Base-by-base conservation (phyloP, 192 early-diverging fungal genomes). In the Lunasporangiospora selenospora region DNA sequence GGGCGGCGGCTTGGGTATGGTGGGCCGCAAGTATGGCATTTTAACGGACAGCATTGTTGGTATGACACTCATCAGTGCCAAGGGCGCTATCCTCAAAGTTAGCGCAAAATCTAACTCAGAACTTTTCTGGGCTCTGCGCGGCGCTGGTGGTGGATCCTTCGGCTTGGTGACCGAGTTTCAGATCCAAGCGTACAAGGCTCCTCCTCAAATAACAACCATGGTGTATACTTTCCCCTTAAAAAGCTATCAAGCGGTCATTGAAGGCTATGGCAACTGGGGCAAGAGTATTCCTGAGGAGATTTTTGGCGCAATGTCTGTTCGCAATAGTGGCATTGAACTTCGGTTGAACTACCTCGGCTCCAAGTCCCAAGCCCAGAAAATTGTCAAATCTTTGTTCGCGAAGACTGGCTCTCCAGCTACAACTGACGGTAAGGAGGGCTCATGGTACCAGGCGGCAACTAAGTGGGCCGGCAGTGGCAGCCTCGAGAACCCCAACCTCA, bases 61-160 rank as follows among this genome's bases (percentile, higher is more conserved):
- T 8, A 41, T 73, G 6, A 32, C 52, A 6, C 49, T 87, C 16
- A 80, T 79, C 16, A 26, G 65, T 26, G 71, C 70, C 19, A 55
- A 64, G 18, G 84, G 85, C 18, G 54, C 62, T 11, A 12, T 86
- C 11, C 51, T 78, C 8, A 41, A 38, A 33, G 73, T 63, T 26
- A 57, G 39, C 40, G 53, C 43, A 12, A 38, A 19, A 3, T 43
- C 65, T 26, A 58, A 84, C 47, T 12, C 57, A 2, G 85, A 89
- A 59, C 49, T 89, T 13, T 89, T 82, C 36, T 89, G 78, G 76
- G 87, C 83, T 1, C 16, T 87, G 11, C 44, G 83, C 23, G 87
- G 85, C 12, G 87, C 77, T 23, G 85, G 85, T 18, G 77, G 58
- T 19, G 67, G 75, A 11, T 64, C 41, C 11, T 81, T 44, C 48